Evolutionary conservation across 208 protist species (phyloP).

Genomic region (Wallacemonas sp.): DNA sequence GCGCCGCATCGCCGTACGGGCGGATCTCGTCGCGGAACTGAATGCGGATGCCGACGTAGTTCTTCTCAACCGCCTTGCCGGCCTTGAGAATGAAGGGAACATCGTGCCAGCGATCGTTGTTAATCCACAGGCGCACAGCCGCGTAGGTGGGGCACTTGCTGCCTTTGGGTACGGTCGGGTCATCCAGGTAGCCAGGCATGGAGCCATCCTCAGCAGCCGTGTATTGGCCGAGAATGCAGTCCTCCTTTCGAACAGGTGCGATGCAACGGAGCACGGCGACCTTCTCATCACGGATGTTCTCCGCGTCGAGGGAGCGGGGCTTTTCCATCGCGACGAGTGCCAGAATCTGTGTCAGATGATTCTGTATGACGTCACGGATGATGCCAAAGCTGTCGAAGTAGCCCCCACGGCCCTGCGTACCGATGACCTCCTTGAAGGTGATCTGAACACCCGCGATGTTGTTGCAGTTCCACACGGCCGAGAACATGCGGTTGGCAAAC

Average conservation of each 20-base stretch:
- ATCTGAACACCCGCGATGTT: slow-evolving; percentile 91
- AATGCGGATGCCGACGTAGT: slow-evolving; percentile 79
- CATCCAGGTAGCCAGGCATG: slow-evolving; percentile 88
- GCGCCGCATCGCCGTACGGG: slow-evolving; percentile 68
- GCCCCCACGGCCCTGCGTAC: slow-evolving; percentile 87
- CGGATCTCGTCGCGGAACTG: slow-evolving; percentile 89
- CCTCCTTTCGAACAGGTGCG: slow-evolving; percentile 43
- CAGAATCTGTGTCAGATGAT: slow-evolving; percentile 94
- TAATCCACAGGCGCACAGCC: slow-evolving; percentile 74
- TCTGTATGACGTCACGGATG: slow-evolving; percentile 94
- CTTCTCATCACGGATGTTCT: slow-evolving; percentile 92
- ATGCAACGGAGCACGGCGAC: slow-evolving; percentile 81
- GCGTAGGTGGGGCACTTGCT: slow-evolving; percentile 91
- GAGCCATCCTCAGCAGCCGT: slow-evolving; percentile 67
- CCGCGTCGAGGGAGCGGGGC: slow-evolving; percentile 70
- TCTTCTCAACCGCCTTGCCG: slow-evolving; percentile 89
- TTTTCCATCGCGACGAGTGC: slow-evolving; percentile 93
- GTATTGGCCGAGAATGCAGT: slow-evolving; percentile 94
- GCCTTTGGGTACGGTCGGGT: slow-evolving; percentile 71
- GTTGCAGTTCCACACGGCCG: slow-evolving; percentile 85
- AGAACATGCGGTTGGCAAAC: slow-evolving; percentile 93
- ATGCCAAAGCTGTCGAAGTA: slow-evolving; percentile 95
- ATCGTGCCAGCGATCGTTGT: slow-evolving; percentile 93
- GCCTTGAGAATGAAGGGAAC: slow-evolving; percentile 93
- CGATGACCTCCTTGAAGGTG: slow-evolving; percentile 94